Evolutionary conservation across 768 basidiomycete species (phyloP).

Genomic region (Russula virescens): DNA sequence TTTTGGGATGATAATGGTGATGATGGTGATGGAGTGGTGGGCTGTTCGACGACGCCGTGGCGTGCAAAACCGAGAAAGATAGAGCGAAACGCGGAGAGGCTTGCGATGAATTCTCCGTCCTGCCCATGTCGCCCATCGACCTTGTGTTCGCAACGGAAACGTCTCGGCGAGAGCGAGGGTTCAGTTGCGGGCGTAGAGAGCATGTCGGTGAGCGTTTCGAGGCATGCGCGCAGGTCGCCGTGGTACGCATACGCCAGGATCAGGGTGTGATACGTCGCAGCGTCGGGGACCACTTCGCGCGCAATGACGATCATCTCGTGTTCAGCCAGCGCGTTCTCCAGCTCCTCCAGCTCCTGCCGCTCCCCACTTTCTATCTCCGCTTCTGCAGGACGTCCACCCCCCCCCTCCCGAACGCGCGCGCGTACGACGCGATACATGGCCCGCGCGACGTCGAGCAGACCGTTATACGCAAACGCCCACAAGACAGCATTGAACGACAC

Average conservation of each 20-base stretch:
- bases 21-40: neutral
- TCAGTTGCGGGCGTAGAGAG: conserved; percentile 32
- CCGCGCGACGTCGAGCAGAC: conserved; percentile 49
- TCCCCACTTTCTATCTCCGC: conserved; percentile 27
- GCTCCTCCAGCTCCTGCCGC: conserved; percentile 29
- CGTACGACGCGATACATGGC: conserved; percentile 52
- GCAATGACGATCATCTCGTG: conserved; percentile 43
- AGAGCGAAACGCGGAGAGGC: conserved; percentile 50
- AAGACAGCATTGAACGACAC: conserved; percentile 67
- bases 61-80: conserved; percentile 72
- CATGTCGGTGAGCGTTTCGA: conserved; percentile 66
- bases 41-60: conserved; percentile 37
- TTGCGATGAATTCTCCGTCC: conserved; percentile 40
- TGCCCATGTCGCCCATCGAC: conserved; percentile 24
- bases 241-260: conserved; percentile 68
- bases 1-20: no score
- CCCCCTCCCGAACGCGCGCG: neutral
- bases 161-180: conserved; percentile 17
- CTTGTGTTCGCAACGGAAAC: no score
- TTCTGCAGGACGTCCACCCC: neutral
- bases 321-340: conserved; percentile 36
- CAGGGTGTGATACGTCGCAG: conserved; percentile 59
- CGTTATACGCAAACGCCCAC: conserved; percentile 56
- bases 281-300: conserved; percentile 46
- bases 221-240: conserved; percentile 53